phyloP scores from a whole-genome alignment of 768 basidiomycete genomes.

The Gymnopilus dilepis region DNA sequence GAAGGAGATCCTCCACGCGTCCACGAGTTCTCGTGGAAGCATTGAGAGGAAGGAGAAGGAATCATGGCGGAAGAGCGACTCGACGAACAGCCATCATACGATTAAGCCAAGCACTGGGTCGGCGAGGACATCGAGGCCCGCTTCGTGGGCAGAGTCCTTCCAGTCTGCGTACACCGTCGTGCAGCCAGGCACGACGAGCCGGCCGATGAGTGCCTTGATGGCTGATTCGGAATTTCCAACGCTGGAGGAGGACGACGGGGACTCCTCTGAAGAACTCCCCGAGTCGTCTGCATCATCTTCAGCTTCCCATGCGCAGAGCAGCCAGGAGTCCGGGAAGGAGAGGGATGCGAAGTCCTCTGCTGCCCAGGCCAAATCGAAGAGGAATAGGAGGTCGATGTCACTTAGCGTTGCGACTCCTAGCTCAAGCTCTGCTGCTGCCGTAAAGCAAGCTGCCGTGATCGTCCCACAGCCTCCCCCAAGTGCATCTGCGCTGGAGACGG shows the following conservation, averaged over 20 bases:
- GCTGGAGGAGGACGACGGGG: conserved; percentile 52
- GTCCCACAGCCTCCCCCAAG: conserved; percentile 25
- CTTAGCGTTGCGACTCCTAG: neutral
- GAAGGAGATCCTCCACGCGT: conserved; percentile 25
- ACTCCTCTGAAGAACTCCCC: neutral
- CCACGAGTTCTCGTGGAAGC: conserved; percentile 4
- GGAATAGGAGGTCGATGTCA: conserved; percentile 33
- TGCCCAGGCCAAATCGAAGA: neutral
- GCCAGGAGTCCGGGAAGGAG: neutral
- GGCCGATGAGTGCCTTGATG: conserved; percentile 70
- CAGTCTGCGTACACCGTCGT: conserved; percentile 78
- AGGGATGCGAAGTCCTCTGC: conserved; percentile 4
- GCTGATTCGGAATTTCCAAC: conserved; percentile 71
- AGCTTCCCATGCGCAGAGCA: neutral
- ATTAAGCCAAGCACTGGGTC: conserved; percentile 54
- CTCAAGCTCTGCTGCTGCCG: neutral
- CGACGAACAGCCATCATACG: conserved; percentile 79
- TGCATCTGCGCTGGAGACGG: conserved; percentile 27
- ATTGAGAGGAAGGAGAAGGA: conserved; percentile 59
- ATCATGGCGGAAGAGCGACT: conserved; percentile 81
- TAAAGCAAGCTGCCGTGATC: conserved; percentile 7
- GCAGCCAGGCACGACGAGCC: conserved; percentile 50
- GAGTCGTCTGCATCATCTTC: neutral
- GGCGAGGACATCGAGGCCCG: conserved; percentile 62
- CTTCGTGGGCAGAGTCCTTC: conserved; percentile 79